Evolutionary conservation across 192 early-diverging fungal genomes (phyloP).

Genomic region (Coemansia sp.): DNA sequence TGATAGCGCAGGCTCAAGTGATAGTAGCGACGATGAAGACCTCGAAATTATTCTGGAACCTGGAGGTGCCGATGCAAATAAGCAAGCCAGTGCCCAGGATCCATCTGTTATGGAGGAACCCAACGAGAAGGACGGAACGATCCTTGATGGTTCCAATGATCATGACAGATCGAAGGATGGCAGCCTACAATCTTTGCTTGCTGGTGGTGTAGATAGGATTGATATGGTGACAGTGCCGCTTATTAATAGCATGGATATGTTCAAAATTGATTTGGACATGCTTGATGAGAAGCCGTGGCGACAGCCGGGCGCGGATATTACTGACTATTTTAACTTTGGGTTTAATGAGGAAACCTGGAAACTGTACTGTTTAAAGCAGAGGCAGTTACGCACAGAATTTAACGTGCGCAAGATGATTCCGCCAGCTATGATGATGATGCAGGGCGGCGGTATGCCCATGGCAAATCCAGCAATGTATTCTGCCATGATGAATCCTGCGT

Average conservation of each 20-base stretch:
- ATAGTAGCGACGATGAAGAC: slow-evolving; percentile 35
- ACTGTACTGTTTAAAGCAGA: slow-evolving; percentile 92
- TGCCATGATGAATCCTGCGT: slow-evolving; percentile 30
- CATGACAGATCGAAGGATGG: neutral
- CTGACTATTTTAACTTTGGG: slow-evolving; percentile 99
- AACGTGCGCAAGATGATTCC: slow-evolving; percentile 61
- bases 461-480: slow-evolving; percentile 42
- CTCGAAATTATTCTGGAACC: slow-evolving; percentile 50
- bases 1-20: slow-evolving; percentile 5
- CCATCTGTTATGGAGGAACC: neutral
- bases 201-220: slow-evolving; percentile 33
- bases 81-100: slow-evolving; percentile 11
- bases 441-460: slow-evolving; percentile 27
- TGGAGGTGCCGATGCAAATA: slow-evolving; percentile 13
- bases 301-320: slow-evolving; percentile 88
- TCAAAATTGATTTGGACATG: slow-evolving; percentile 87
- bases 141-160: neutral
- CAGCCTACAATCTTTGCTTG: slow-evolving; percentile 34
- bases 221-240: slow-evolving; percentile 53
- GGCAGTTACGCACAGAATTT: slow-evolving; percentile 74
- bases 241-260: slow-evolving; percentile 75
- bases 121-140: slow-evolving; percentile 10
- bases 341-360: slow-evolving; percentile 97
- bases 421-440: slow-evolving; percentile 51
- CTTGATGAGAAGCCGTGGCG: slow-evolving; percentile 98